A percentile compares a stretch with the other conserved stretches of the same genome.
These are phyloP conservation scores for Nemophila menziesii DNA, from an alignment of 257 asterid genomes.

Conservation along the genomic window DNA sequence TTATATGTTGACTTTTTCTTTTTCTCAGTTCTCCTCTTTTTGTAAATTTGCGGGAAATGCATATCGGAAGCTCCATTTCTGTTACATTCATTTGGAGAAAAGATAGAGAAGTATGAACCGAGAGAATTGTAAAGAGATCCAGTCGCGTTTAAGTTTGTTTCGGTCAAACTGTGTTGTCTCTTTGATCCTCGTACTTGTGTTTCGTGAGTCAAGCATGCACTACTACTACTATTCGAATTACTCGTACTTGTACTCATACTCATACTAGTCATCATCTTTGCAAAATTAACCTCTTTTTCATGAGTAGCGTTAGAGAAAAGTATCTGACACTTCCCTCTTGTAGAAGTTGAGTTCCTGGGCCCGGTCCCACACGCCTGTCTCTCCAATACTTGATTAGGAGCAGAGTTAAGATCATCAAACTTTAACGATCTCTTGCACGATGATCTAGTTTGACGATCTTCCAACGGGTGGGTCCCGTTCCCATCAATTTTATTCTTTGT, in stretches of 20 bases:
- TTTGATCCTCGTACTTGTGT: constrained; percentile 31
- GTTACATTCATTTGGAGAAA: constrained; percentile 19
- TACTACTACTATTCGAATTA: constrained; percentile 29
- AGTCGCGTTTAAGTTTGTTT: constrained; percentile 26
- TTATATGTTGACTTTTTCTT: constrained; percentile 14
- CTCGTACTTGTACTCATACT: constrained; percentile 18
- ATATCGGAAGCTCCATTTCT: constrained; percentile 18
- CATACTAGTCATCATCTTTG: constrained; percentile 16
- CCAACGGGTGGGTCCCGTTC: constrained; percentile 18
- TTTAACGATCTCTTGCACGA: constrained; percentile 58
- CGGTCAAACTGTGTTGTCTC: constrained; percentile 25
- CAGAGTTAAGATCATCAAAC: constrained; percentile 22
- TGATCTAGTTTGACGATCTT: constrained; percentile 31
- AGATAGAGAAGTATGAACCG: constrained; percentile 28
- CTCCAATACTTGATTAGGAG: constrained; percentile 18
- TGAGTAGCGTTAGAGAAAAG: constrained; percentile 56
- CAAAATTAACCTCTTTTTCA: constrained; percentile 44
- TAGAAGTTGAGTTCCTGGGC: constrained; percentile 17
- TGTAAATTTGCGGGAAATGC: constrained; percentile 39
- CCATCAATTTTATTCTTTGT: constrained; percentile 21
- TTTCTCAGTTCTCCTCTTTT: constrained; percentile 58
- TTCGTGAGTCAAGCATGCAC: constrained; percentile 28
- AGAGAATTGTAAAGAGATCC: constrained; percentile 34
- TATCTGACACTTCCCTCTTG: constrained; percentile 58
- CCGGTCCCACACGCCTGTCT: constrained; percentile 19